A percentile compares a stretch with the other conserved stretches of the same genome.
These are phyloP conservation scores for Cladophialophora bantiana DNA, from an alignment of 2,329 filamentous ascomycete species.

Conservation along the genomic window DNA sequence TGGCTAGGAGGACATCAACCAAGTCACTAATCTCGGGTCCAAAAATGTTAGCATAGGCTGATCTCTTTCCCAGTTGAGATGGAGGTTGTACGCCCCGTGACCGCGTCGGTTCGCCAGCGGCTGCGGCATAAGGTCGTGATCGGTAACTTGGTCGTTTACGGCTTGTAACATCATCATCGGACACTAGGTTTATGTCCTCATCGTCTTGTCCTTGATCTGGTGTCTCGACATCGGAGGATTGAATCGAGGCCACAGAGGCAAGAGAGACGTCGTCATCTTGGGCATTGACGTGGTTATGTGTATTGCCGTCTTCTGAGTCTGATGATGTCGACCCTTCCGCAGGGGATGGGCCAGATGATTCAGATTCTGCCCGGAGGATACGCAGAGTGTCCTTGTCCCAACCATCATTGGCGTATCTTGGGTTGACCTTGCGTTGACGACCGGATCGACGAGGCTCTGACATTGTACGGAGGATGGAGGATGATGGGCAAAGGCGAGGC, in stretches of 20 bases:
- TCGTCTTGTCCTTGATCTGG: conserved; percentile 22
- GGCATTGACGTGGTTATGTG: conserved; percentile 3
- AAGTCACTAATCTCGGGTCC: conserved; percentile 60
- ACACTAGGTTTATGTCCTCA: conserved; percentile 14
- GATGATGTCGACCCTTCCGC: conserved; percentile 8
- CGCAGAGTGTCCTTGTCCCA: conserved; percentile 38
- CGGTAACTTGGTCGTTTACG: background rate
- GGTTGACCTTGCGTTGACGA: conserved; percentile 37
- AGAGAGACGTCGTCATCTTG: conserved; percentile 18
- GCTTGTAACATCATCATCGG: conserved; percentile 15
- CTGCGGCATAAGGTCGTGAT: background rate
- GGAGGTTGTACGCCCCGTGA: conserved; percentile 49
- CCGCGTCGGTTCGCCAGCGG: conserved; percentile 42
- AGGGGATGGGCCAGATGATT: conserved; percentile 34
- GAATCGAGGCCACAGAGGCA: conserved; percentile 10
- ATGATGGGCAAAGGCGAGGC: background rate
- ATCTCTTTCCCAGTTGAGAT: conserved; percentile 51
- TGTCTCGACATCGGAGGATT: conserved; percentile 23
- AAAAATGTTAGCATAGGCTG: conserved; percentile 58
- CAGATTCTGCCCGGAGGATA: conserved; percentile 34
- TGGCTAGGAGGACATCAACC: conserved; percentile 55
- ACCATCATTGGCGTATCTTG: conserved; percentile 36
- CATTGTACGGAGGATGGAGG: conserved; percentile 13
- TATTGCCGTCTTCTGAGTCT: conserved; percentile 6
- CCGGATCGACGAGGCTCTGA: conserved; percentile 35